Conservation (phyloP, 148 eudicot genomes). For the Camellia granthamiana region DNA sequence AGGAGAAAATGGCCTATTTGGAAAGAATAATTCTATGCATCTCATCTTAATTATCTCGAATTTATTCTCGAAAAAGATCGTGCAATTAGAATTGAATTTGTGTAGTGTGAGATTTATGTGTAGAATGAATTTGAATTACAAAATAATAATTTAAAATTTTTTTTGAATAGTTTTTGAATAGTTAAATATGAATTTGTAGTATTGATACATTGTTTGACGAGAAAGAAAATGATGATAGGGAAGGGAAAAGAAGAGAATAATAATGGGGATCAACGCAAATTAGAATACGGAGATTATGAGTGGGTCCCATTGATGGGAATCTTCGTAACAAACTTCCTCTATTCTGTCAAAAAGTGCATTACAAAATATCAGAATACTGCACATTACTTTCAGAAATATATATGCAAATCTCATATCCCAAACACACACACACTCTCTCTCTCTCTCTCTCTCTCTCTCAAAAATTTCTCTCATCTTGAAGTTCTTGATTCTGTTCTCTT, state of each 20-base stretch:
- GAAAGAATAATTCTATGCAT: no score
- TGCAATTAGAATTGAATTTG: no score
- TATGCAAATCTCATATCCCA: slow-evolving; percentile 15
- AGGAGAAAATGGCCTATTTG: no score
- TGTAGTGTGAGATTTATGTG: no score
- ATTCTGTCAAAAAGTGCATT: neutral
- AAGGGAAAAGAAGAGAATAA: no score
- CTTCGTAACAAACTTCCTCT: slow-evolving; percentile 26
- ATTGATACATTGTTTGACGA: neutral
- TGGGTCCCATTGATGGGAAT: slow-evolving; percentile 25
- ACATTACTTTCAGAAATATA: neutral
- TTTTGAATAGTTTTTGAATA: no score
- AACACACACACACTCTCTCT: slow-evolving; percentile 2
- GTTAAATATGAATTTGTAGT: neutral
- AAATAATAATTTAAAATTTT: no score
- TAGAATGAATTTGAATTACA: no score
- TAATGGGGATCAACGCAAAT: slow-evolving; percentile 12
- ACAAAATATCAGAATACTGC: neutral
- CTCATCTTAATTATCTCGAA: no score
- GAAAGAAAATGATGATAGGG: neutral
- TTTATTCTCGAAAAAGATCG: no score
- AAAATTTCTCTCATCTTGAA: slow-evolving; percentile 5
- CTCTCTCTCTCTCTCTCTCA: neutral
- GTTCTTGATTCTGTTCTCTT: neutral
- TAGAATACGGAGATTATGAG: slow-evolving; percentile 18